phyloP scores from a whole-genome alignment of 2,329 filamentous ascomycete genomes.

The Nemania sp. region DNA sequence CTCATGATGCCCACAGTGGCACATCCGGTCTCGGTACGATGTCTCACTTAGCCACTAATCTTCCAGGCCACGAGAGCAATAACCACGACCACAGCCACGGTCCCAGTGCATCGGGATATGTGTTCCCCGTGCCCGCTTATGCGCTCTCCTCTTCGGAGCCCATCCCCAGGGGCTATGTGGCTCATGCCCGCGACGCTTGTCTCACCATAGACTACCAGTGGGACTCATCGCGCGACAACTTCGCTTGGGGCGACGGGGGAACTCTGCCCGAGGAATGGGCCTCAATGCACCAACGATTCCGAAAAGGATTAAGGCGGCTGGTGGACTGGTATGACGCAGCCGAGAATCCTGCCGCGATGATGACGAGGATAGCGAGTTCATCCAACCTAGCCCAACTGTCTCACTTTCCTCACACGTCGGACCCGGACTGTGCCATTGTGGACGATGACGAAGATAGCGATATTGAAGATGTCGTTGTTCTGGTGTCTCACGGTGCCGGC shows the following conservation, averaged over 20 bases:
- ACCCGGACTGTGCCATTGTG: slow-evolving; percentile 37
- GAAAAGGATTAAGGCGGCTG: slow-evolving; percentile 75
- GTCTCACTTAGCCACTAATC: slow-evolving; percentile 25
- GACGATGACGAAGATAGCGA: slow-evolving; percentile 58
- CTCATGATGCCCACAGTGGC: slow-evolving; percentile 12
- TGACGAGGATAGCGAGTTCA: slow-evolving; percentile 46
- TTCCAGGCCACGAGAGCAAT: slow-evolving; percentile 24
- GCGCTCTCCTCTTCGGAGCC: slow-evolving; percentile 77
- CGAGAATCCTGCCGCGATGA: slow-evolving; percentile 55
- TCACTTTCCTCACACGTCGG: slow-evolving; percentile 26
- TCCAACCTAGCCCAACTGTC: no score
- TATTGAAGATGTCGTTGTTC: slow-evolving; percentile 76
- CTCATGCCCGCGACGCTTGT: slow-evolving; percentile 87
- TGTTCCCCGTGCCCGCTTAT: slow-evolving; percentile 78
- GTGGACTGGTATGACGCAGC: slow-evolving; percentile 77
- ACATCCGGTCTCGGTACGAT: slow-evolving; percentile 29
- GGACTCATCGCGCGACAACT: slow-evolving; percentile 82
- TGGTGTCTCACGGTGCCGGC: slow-evolving; percentile 93
- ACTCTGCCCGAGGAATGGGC: slow-evolving; percentile 94
- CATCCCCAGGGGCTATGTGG: slow-evolving; percentile 85
- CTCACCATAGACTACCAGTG: slow-evolving; percentile 89
- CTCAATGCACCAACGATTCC: slow-evolving; percentile 88
- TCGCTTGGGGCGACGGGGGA: slow-evolving; percentile 86
- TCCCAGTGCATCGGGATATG: slow-evolving; percentile 57
- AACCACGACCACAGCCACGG: slow-evolving; percentile 17